Percentiles rank a stretch among this genome's conserved stretches.
These are phyloP conservation scores for Nigrospora osmanthi DNA, from an alignment of 2,329 filamentous ascomycete genomes.

Conservation along the genomic window DNA sequence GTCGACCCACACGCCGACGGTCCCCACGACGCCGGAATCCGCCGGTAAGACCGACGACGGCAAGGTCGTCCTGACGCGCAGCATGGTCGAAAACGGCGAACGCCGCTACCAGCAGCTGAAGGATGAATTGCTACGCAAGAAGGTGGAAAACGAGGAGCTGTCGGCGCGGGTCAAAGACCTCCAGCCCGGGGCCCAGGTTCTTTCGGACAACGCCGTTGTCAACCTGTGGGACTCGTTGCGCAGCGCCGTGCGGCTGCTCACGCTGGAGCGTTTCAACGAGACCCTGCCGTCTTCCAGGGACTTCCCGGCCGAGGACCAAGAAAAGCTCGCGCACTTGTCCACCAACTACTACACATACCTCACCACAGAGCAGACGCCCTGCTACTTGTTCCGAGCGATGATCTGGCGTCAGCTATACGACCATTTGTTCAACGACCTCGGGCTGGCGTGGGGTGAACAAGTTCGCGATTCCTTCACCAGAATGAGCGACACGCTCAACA, in stretches of 20 bases:
- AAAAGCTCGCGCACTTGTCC: constrained; percentile 15
- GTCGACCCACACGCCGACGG: neutral
- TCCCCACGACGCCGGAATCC: neutral
- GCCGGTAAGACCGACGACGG: neutral
- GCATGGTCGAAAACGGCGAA: neutral
- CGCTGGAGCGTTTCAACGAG: constrained; percentile 12
- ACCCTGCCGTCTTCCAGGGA: constrained; percentile 2
- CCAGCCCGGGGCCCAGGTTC: neutral
- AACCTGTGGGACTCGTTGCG: constrained; percentile 13
- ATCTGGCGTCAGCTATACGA: constrained; percentile 19
- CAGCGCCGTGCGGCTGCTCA: constrained; percentile 10
- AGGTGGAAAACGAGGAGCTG: neutral
- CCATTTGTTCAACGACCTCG: constrained; percentile 12
- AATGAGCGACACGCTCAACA: constrained; percentile 2
- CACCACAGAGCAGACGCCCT: constrained; percentile 7
- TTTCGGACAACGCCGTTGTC: constrained; percentile 8
- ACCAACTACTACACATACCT: constrained; percentile 18
- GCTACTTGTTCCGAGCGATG: constrained; percentile 18
- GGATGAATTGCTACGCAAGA: neutral
- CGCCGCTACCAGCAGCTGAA: neutral
- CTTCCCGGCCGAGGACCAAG: constrained; percentile 8
- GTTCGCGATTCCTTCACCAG: constrained; percentile 7
- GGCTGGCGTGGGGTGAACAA: constrained; percentile 15
- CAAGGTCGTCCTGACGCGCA: neutral
- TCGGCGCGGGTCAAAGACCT: neutral